phyloP scores from a whole-genome alignment of 208 protist species.

The Acanthamoeba culbertsoni region DNA sequence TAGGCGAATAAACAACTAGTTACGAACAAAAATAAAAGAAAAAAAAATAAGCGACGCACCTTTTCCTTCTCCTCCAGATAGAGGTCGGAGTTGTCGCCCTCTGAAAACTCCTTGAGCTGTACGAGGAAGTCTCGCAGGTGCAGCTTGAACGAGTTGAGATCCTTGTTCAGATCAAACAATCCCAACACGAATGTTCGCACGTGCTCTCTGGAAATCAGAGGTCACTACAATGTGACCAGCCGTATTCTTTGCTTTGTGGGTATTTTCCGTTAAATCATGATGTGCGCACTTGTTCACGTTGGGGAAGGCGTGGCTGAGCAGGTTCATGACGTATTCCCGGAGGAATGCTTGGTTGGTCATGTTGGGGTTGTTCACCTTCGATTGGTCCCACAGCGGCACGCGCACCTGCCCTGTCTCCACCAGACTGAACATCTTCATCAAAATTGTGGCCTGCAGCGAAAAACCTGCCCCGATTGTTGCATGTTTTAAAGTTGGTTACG shows the following conservation, averaged over 20 bases:
- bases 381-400: conserved; percentile 70
- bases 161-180: conserved; percentile 66
- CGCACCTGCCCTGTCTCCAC: conserved; percentile 77
- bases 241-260: not conserved
- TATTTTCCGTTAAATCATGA: conserved; percentile 58
- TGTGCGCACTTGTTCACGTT: conserved; percentile 73
- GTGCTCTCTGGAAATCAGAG: conserved; percentile 5
- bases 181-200: conserved; percentile 68
- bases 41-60: not conserved
- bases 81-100: conserved; percentile 17
- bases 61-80: conserved; percentile 19
- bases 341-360: conserved; percentile 80
- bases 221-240: not conserved
- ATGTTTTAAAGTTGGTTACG: too few species aligned
- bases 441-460: conserved; percentile 77
- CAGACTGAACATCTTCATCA: conserved; percentile 80
- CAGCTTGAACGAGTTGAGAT: conserved; percentile 81
- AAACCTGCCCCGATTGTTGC: too few species aligned
- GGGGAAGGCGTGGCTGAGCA: conserved; percentile 81
- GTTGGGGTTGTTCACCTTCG: not conserved
- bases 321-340: conserved; percentile 66
- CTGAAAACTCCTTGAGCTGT: conserved; percentile 74
- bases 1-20: not conserved
- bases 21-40: not conserved
- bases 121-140: conserved; percentile 88